Base-by-base conservation (phyloP, 139 green algal species). In the Parachlorella kessleri region DNA sequence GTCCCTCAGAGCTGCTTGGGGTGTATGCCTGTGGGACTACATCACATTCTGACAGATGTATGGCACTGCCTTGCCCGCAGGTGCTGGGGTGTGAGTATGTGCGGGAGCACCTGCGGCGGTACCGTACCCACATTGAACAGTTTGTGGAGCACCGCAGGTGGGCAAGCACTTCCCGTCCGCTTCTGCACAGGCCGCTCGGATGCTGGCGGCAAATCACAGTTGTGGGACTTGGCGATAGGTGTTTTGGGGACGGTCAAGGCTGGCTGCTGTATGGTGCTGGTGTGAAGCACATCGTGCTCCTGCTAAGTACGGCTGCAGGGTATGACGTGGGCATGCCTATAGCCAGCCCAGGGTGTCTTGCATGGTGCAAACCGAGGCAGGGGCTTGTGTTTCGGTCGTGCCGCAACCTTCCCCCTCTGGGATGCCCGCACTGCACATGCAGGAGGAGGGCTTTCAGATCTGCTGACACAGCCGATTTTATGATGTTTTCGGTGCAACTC, bases 41-140 rank as follows among this genome's bases (percentile, higher is more conserved):
- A 14, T 59, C 48, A 59, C 69, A 75, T 1, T 26, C 68, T 74
- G 3, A 30, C 2, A 5, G 4, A 4, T 30, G 8, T 8, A 30
- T 24, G 37, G 26, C 66, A 55, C 21, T 39, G 18, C 0, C 66
- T 48, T 33, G 14, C 2, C 37, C 63, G 59, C 75, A 81, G 75
- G 35, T 81, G 4, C 66, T 81, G 33, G 36, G 4, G 21, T 55
- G 72, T 48, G 30, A 39, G 4, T 74, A 75, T 9, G 68, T 81
- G 66, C 66, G 75, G 24, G 2, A 37, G 35, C 40, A 72, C 66
- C 66, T 81, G 75, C 41, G n/a, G 42, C 41, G 66, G 40, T 81
- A 75, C 48, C 33, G 66, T 1, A 18, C 55, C 24, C 37, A 73
- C 28, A 42, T 75, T 2, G 33, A 74, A 41, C 35, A n/a, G 6